Evolutionary conservation across 2,329 filamentous ascomycete genomes (phyloP).

Genomic region (Alternaria conjuncta): DNA sequence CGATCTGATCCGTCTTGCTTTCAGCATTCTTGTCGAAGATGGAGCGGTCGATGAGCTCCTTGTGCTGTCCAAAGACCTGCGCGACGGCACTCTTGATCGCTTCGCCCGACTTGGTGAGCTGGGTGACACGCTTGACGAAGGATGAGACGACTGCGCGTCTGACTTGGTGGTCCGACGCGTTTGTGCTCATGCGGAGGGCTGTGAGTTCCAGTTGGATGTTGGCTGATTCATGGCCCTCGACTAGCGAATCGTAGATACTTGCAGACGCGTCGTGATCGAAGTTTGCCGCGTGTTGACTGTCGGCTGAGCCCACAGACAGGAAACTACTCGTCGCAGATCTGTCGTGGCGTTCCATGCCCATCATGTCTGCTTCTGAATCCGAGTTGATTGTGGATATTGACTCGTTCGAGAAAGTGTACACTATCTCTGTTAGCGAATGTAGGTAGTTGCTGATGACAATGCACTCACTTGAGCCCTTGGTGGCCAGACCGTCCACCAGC

Average conservation of each 20-base stretch:
- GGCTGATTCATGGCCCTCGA: conserved; percentile 72
- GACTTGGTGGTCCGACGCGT: conserved; percentile 88
- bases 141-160: conserved; percentile 84
- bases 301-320: conserved; percentile 73
- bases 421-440: conserved; percentile 31
- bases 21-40: conserved; percentile 63
- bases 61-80: conserved; percentile 58
- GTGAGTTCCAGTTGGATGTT: conserved; percentile 95
- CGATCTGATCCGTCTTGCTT: conserved; percentile 74
- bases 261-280: conserved; percentile 90
- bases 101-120: conserved; percentile 64
- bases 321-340: conserved; percentile 73
- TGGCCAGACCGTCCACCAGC: conserved; percentile 49
- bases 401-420: conserved; percentile 61
- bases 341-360: conserved; percentile 54
- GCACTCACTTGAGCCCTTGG: conserved; percentile 43
- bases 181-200: conserved; percentile 86
- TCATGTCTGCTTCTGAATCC: conserved; percentile 50
- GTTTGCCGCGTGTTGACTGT: conserved; percentile 59
- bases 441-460: no score
- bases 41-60: conserved; percentile 64
- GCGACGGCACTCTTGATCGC: conserved; percentile 51
- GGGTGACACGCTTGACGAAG: conserved; percentile 80
- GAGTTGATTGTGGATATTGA: conserved; percentile 72
- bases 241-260: conserved; percentile 85